Evolutionary conservation across 108 stramenopile genomes (phyloP), one percentile per base, ranked within the genome.

Genomic region (Schizochytrium sp.): DNA sequence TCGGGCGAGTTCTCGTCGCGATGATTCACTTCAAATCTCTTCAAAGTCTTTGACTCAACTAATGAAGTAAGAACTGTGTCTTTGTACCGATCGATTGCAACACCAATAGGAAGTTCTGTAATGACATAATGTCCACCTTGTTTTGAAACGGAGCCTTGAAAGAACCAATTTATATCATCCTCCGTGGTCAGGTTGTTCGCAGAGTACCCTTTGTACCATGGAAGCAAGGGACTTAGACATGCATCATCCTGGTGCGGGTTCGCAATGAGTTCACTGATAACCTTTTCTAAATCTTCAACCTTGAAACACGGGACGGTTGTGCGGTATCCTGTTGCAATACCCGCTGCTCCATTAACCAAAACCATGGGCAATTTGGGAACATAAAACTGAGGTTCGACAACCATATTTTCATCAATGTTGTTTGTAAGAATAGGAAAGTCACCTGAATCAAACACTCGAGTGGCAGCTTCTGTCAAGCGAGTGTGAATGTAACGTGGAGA

Each of bases 321-420:
- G 13, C 45, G 13, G 50, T 50, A 76, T 19, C 73, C 73, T 5
- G 73, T 76, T 28, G 73, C 73, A 3, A 76, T 4, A 0, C 73
- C 73, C 19, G 5, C 45, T 7, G 73, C 45, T 7, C 73, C 73
- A 53, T 76, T 76, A 10, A 76, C 4, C 46, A 76, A 28, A 46
- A 50, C 5, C 4, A 76, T 3, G 47, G 73, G 73, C 5, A 76
- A 19, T 28, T 7, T 12, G 3, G 73, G 73, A 3, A 76, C 50
- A 50, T 76, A 76, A 76, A 50, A 53, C 4, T 15, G 3, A 46
- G 73, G 73, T 50, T 76, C 73, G 8, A 76, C 50, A 5, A 50
- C 13, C 13, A 46, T 53, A 38, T 53, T 53, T 28, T 76, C 73
- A 46, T 76, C 73, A 4, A 53, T 19, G 3, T 5, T 46, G 13